phyloP scores from a whole-genome alignment of 371 early-diverging fungal genomes.

The Batkoa obscura region DNA sequence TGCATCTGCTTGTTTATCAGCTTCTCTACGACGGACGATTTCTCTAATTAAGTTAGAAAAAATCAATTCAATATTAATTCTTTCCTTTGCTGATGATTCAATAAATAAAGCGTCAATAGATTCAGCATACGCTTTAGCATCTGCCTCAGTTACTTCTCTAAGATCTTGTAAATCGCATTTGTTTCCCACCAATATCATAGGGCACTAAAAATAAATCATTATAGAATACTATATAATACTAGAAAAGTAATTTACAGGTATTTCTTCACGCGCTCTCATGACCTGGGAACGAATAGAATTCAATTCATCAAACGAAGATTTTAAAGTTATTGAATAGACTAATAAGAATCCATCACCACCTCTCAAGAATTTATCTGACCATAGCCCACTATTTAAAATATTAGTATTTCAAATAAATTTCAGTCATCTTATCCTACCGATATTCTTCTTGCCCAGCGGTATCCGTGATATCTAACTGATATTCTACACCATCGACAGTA shows the following conservation, averaged over 20 bases:
- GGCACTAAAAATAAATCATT: slow-evolving; percentile 45
- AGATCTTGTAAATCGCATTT: slow-evolving; percentile 28
- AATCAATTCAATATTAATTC: slow-evolving; percentile 51
- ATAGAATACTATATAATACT: slow-evolving; percentile 44
- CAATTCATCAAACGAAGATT: slow-evolving; percentile 42
- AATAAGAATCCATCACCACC: slow-evolving; percentile 78
- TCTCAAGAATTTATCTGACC: slow-evolving; percentile 11
- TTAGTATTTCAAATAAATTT: slow-evolving; percentile 39
- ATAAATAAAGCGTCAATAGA: slow-evolving; percentile 45
- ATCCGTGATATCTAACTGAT: slow-evolving; percentile 25
- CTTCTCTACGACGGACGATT: too few relatives aligned
- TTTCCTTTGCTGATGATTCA: slow-evolving; percentile 71
- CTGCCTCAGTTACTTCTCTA: slow-evolving; percentile 23
- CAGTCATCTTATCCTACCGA: slow-evolving; percentile 36
- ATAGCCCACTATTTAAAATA: not conserved
- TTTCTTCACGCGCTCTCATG: slow-evolving; percentile 55
- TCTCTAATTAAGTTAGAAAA: slow-evolving; percentile 12
- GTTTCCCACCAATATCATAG: slow-evolving; percentile 32
- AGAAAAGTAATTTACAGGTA: slow-evolving; percentile 40
- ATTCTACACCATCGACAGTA: slow-evolving; percentile 65
- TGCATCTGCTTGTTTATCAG: too few relatives aligned
- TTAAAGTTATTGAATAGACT: slow-evolving; percentile 68
- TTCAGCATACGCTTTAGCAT: slow-evolving; percentile 50
- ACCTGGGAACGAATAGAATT: slow-evolving; percentile 55
- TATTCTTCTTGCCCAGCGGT: slow-evolving; percentile 57